Percentiles rank a stretch among this genome's conserved stretches.
These are phyloP conservation scores for Rutstroemia sydowiana DNA, from an alignment of 2,329 filamentous ascomycete genomes.

Conservation along the genomic window DNA sequence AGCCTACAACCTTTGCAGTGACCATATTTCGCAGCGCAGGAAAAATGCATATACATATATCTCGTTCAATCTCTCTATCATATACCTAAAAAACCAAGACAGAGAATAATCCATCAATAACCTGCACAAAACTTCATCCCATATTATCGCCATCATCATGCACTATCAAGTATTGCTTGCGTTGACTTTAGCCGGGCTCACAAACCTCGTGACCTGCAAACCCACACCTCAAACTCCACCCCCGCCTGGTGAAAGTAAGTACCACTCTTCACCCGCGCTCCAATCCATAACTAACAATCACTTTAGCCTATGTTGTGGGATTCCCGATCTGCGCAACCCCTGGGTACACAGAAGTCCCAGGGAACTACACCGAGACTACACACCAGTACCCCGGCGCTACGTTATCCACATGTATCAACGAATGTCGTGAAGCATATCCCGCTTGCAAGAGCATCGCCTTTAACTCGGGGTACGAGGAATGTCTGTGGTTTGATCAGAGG, in stretches of 20 bases:
- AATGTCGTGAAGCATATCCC: conserved; percentile 4
- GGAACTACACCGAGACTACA: background rate
- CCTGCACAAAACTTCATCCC: too few relatives aligned
- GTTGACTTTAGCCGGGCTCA: background rate
- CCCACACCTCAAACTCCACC: background rate
- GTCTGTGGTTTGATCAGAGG: conserved; percentile 1
- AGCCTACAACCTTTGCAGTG: too few relatives aligned
- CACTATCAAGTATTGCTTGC: background rate
- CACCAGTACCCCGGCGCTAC: background rate
- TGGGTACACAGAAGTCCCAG: background rate
- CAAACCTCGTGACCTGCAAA: background rate
- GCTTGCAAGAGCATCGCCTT: conserved; percentile 2
- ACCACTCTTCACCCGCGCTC: background rate
- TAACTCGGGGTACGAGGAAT: background rate
- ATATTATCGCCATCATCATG: background rate
- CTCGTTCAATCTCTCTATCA: too few relatives aligned
- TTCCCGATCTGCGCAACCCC: background rate
- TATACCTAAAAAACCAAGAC: too few relatives aligned
- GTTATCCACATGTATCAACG: background rate
- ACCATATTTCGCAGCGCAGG: too few relatives aligned
- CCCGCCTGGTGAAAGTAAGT: conserved; percentile 2
- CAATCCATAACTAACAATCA: background rate
- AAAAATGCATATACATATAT: too few relatives aligned
- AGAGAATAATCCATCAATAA: too few relatives aligned
- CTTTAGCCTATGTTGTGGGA: background rate